phyloP scores from a whole-genome alignment of 2,329 filamentous ascomycete genomes.

The Fusarium falciforme region DNA sequence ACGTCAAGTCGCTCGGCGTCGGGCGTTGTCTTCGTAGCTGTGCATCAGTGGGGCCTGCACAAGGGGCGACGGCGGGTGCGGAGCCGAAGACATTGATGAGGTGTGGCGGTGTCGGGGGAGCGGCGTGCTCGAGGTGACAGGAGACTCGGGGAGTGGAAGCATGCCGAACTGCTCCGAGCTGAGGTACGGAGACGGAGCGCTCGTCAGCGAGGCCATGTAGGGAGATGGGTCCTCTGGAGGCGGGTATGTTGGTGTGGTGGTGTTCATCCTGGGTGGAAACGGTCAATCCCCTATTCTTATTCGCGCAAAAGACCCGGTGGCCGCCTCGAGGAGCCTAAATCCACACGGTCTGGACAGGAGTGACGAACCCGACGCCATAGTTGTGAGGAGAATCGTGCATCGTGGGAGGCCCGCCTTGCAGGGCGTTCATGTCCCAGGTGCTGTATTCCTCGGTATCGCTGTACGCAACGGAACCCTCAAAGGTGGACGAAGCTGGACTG shows the following conservation, averaged over 20 bases:
- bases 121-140: constrained; percentile 49
- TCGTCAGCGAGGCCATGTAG: constrained; percentile 51
- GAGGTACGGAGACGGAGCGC: constrained; percentile 59
- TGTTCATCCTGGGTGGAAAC: constrained; percentile 63
- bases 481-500: constrained; percentile 72
- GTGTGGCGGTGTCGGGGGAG: constrained; percentile 55
- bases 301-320: constrained; percentile 53
- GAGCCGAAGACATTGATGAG: constrained; percentile 49
- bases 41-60: constrained; percentile 48
- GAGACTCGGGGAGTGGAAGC: constrained; percentile 60
- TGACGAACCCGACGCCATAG: constrained; percentile 68
- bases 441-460: constrained; percentile 70
- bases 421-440: constrained; percentile 59
- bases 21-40: constrained; percentile 49
- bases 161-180: constrained; percentile 56
- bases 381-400: constrained; percentile 57
- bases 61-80: constrained; percentile 52
- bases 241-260: constrained; percentile 58
- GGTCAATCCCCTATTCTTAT: constrained; percentile 66
- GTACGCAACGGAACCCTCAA: constrained; percentile 71
- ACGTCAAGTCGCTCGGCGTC: constrained; percentile 48
- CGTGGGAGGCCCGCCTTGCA: constrained; percentile 58
- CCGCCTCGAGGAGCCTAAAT: constrained; percentile 60
- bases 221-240: constrained; percentile 56
- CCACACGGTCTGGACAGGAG: constrained; percentile 72